Evolutionary conservation across 176 grass and related monocot species (phyloP).

Genomic region (Tuctoria greenei): DNA sequence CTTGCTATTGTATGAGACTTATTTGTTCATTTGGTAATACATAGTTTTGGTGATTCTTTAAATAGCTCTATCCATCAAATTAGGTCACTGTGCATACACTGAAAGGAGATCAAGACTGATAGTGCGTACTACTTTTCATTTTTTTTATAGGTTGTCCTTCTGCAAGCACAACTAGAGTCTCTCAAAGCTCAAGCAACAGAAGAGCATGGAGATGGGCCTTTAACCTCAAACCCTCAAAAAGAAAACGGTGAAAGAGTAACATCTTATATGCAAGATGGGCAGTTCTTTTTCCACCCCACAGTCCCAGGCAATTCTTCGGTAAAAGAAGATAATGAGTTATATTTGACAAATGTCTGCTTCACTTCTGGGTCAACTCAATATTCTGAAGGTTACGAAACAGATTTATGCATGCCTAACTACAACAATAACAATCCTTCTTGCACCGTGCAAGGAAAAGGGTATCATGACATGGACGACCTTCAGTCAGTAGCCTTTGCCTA

Average conservation of each 20-base stretch:
- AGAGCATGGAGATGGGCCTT: conserved; percentile 34
- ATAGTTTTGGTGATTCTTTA: conserved; percentile 7
- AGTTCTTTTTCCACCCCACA: conserved; percentile 21
- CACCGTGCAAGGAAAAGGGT: conserved; percentile 39
- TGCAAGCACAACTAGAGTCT: conserved; percentile 80
- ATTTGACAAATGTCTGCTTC: conserved; percentile 33
- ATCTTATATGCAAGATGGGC: conserved; percentile 25
- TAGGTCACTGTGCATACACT: neutral
- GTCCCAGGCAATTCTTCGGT: conserved; percentile 36
- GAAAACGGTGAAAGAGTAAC: conserved; percentile 33
- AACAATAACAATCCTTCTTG: conserved; percentile 43
- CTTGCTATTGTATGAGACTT: too few relatives aligned
- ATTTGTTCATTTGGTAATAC: neutral
- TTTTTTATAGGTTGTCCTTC: conserved; percentile 66
- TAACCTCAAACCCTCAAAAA: conserved; percentile 42
- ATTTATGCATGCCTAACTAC: conserved; percentile 38
- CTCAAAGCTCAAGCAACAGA: conserved; percentile 57
- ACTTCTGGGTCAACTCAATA: conserved; percentile 41
- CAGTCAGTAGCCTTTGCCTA: conserved; percentile 67
- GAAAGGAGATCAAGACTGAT: conserved; percentile 29
- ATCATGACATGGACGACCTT: conserved; percentile 65
- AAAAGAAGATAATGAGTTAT: conserved; percentile 48
- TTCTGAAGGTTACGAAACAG: conserved; percentile 43
- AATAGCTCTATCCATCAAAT: conserved; percentile 1
- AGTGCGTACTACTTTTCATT: conserved; percentile 4